phyloP scores from a whole-genome alignment of 352 stramenopile genomes.

The Phytophthora pluvialis region DNA sequence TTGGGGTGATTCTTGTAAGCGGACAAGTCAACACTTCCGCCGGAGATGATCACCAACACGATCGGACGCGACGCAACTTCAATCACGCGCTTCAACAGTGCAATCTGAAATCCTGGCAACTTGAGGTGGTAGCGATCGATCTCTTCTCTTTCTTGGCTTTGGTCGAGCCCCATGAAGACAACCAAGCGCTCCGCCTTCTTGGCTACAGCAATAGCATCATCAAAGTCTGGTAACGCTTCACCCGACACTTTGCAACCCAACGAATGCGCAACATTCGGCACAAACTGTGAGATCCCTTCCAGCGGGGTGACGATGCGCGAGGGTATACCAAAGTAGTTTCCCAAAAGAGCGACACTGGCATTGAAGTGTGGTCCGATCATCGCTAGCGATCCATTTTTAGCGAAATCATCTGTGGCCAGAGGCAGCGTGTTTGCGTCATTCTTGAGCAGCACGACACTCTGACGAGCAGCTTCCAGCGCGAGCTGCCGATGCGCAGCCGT shows the following conservation, averaged over 20 bases:
- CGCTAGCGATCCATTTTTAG: constrained; percentile 43
- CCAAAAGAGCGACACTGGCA: constrained; percentile 57
- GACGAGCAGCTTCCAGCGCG: constrained; percentile 64
- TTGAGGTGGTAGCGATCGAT: constrained; percentile 66
- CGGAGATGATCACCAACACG: constrained; percentile 82
- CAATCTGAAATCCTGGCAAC: constrained; percentile 67
- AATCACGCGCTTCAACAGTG: constrained; percentile 65
- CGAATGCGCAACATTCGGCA: constrained; percentile 41
- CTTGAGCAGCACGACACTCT: constrained; percentile 92
- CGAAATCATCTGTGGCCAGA: constrained; percentile 37
- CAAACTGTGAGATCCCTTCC: constrained; percentile 44
- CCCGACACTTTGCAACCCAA: constrained; percentile 66
- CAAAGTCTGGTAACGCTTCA: constrained; percentile 56
- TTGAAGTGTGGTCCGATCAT: constrained; percentile 86
- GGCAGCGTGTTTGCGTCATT: constrained; percentile 79
- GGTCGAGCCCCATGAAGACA: constrained; percentile 72
- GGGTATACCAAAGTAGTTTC: constrained; percentile 78
- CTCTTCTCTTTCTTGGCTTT: constrained; percentile 71
- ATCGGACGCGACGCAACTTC: constrained; percentile 56
- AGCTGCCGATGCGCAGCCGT: constrained; percentile 58
- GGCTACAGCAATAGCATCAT: constrained; percentile 47
- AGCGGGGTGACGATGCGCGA: constrained; percentile 69
- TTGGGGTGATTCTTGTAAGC: constrained; percentile 62
- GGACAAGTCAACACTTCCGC: constrained; percentile 77
- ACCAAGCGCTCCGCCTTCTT: constrained; percentile 51